Conservation (phyloP, 768 basidiomycete species). For the Sarcodon aspratus region DNA sequence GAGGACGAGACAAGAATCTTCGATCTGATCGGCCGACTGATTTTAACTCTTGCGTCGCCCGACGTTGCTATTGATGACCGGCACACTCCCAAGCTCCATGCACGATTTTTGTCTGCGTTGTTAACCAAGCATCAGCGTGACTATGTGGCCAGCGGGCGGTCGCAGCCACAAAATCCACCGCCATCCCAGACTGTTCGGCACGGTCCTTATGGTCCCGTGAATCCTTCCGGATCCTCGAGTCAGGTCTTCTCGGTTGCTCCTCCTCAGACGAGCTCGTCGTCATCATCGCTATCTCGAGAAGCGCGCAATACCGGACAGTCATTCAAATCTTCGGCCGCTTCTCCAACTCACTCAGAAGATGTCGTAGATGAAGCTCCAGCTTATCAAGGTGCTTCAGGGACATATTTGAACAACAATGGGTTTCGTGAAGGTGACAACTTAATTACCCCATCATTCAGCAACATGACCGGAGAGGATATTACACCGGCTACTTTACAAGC, state of each 20-base stretch:
- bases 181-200: neutral
- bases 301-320: slow-evolving; percentile 1
- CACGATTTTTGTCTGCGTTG: slow-evolving; percentile 67
- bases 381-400: slow-evolving; percentile 22
- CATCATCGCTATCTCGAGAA: slow-evolving; percentile 1
- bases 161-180: slow-evolving; percentile 31
- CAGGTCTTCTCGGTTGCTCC: neutral
- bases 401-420: slow-evolving; percentile 23
- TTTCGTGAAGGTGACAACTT: slow-evolving; percentile 28
- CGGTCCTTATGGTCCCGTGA: neutral
- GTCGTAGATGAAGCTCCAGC: slow-evolving; percentile 7
- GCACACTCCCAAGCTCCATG: slow-evolving; percentile 72
- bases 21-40: slow-evolving; percentile 58
- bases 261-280: neutral
- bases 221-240: neutral
- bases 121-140: slow-evolving; percentile 61
- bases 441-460: slow-evolving; percentile 5
- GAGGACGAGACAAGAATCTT: slow-evolving; percentile 63
- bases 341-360: slow-evolving; percentile 7
- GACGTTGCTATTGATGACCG: slow-evolving; percentile 74
- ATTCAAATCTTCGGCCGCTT: neutral
- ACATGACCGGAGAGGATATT: slow-evolving; percentile 28
- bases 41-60: slow-evolving; percentile 58
- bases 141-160: slow-evolving; percentile 43
- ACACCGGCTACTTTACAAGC: slow-evolving; percentile 65